Evolutionary conservation across 2,329 filamentous ascomycete species (phyloP).

Genomic region (Thelonectria rubi): DNA sequence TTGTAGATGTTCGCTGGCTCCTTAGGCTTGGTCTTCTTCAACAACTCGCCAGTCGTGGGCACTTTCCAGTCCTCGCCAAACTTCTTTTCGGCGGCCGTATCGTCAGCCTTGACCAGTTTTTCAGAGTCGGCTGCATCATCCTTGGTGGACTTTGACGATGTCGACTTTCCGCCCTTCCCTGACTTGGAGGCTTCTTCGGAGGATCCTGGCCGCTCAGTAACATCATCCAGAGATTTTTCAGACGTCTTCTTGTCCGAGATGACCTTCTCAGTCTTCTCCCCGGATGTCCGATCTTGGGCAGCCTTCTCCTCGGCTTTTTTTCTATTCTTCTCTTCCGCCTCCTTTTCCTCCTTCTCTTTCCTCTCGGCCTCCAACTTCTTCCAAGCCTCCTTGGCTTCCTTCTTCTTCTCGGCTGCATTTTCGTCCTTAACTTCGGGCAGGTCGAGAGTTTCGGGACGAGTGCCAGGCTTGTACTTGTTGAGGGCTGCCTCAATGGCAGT

Average conservation of each 20-base stretch:
- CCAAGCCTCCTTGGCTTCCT: conserved; percentile 43
- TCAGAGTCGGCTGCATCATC: conserved; percentile 34
- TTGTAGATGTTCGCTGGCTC: conserved; percentile 70
- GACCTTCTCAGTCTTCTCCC: conserved; percentile 32
- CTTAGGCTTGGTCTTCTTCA: conserved; percentile 54
- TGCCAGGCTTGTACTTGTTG: conserved; percentile 82
- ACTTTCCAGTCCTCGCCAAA: conserved; percentile 45
- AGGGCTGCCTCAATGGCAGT: conserved; percentile 78
- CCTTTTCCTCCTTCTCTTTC: conserved; percentile 33
- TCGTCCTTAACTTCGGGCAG: conserved; percentile 20
- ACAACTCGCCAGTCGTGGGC: conserved; percentile 42
- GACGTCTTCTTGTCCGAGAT: conserved; percentile 23
- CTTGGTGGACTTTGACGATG: conserved; percentile 31
- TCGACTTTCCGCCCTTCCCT: conserved; percentile 38
- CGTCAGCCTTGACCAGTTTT: conserved; percentile 35
- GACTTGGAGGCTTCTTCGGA: conserved; percentile 40
- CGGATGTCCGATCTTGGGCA: conserved; percentile 25
- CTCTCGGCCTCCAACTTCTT: conserved; percentile 43
- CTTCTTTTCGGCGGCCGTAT: conserved; percentile 35
- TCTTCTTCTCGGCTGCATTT: conserved; percentile 29
- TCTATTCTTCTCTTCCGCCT: conserved; percentile 24
- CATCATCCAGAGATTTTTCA: conserved; percentile 31
- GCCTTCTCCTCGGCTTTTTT: conserved; percentile 34
- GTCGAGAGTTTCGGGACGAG: conserved; percentile 71
- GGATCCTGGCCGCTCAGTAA: conserved; percentile 45